Base-by-base conservation (phyloP, 2,329 filamentous ascomycete species). In the Aspergillus carbonarius region DNA sequence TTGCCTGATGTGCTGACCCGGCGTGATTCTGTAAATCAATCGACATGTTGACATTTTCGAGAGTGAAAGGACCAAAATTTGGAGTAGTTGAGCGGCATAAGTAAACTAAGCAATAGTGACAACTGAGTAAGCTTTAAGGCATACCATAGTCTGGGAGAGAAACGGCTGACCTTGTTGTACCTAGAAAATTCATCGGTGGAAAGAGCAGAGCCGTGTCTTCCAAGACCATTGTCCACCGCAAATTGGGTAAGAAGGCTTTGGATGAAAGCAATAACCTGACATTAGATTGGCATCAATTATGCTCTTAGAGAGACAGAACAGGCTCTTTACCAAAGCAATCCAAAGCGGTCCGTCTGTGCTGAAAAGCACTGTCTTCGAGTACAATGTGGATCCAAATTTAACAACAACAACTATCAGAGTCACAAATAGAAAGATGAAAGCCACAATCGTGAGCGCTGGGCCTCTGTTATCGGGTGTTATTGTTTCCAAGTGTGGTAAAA, bases 371-470 rank as follows among this genome's bases (percentile, higher is more conserved):
- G 32, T 30, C 57, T 61, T 61, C 27, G 61, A 59, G 18, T 63
- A 63, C 9, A 61, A 47, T 15, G 44, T 53, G 17, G 59, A 61
- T 12, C 58, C 48, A 27, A 61, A 32, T 54, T 64, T 63, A 4
- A 57, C 57, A 6, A 59, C 55, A 18, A 64, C 62, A 55, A 61
- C 59, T 1, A 64, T 60, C 7, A 59, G 57, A 17, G 62, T 54
- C 30, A 56, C 54, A 18, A 63, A 58, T 23, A 61, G 27, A 50
- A 63, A 55, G 27, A n/a, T 13, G n/a, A 35, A 51, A 0, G 40
- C 27, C 23, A 44, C 18, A 12, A 47, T 2, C 15, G 48, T 51
- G 18, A 51, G 17, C 5, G 30, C 30, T 13, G 48, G 30, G 10
- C 48, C 48, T 51, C 32, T 20, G 30, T 51, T 25, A 17, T 37